These are phyloP conservation scores for Monosporascus sp. DNA, from an alignment of 2,329 filamentous ascomycete species.

Conservation along the genomic window DNA sequence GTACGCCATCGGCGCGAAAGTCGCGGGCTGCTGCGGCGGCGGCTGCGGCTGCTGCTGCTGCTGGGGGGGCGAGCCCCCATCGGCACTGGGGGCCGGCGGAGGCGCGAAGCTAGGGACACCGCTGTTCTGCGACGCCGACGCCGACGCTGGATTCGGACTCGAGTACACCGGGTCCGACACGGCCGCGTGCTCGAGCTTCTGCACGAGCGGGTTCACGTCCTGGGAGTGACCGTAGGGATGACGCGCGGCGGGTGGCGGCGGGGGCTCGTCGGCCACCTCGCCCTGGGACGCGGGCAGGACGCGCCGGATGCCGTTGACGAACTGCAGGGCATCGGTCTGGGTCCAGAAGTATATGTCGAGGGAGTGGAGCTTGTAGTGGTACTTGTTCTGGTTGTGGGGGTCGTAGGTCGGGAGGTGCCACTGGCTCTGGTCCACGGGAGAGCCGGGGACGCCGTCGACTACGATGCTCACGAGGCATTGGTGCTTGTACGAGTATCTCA, in stretches of 20 bases:
- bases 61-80: slow-evolving; percentile 30
- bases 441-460: slow-evolving; percentile 45
- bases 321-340: slow-evolving; percentile 63
- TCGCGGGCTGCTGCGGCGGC: slow-evolving; percentile 20
- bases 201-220: slow-evolving; percentile 64
- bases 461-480: slow-evolving; percentile 64
- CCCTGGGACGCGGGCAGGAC: slow-evolving; percentile 58
- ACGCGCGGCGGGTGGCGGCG: slow-evolving; percentile 34
- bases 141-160: slow-evolving; percentile 15
- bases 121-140: slow-evolving; percentile 8
- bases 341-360: slow-evolving; percentile 80
- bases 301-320: slow-evolving; percentile 62
- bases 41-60: background rate
- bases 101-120: slow-evolving; percentile 33
- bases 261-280: slow-evolving; percentile 61
- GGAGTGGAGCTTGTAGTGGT: slow-evolving; percentile 72
- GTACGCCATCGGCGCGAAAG: slow-evolving; percentile 64
- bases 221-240: slow-evolving; percentile 30
- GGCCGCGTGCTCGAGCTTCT: slow-evolving; percentile 66
- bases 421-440: slow-evolving; percentile 43
- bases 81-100: slow-evolving; percentile 32
- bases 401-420: slow-evolving; percentile 75
- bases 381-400: slow-evolving; percentile 68
- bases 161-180: slow-evolving; percentile 54
- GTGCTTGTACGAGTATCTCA: slow-evolving; percentile 71